Conservation (phyloP, 2,329 filamentous ascomycete species). For the Aquanectria penicillioides region DNA sequence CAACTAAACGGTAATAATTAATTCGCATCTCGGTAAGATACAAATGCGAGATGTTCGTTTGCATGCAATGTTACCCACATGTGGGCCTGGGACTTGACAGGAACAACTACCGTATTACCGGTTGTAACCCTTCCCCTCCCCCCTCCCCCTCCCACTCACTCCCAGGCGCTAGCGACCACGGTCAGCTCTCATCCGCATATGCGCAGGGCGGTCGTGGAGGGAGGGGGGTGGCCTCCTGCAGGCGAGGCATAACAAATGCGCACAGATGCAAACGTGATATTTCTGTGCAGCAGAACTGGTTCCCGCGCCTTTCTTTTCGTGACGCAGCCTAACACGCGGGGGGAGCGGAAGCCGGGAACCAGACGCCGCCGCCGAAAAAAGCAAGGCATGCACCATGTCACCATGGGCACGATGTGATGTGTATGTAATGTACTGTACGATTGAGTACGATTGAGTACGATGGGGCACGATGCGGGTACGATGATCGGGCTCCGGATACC, state of each 20-base stretch:
- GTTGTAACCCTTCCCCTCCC: too few species aligned
- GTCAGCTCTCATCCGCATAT: conserved; percentile 6
- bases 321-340: conserved; percentile 2
- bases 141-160: too few species aligned
- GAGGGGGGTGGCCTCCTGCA: neutral
- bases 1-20: too few species aligned
- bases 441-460: too few species aligned
- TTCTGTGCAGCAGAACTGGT: neutral
- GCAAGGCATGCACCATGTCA: neutral
- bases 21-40: neutral
- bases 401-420: too few species aligned
- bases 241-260: conserved; percentile 2
- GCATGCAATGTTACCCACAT: neutral
- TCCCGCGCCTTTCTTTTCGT: neutral
- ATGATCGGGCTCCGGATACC: too few species aligned
- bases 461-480: too few species aligned
- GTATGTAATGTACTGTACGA: too few species aligned
- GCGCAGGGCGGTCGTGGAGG: too few species aligned
- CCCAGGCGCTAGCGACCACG: too few species aligned
- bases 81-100: neutral
- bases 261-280: conserved; percentile 8
- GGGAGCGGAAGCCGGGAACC: conserved; percentile 3
- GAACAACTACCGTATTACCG: too few species aligned
- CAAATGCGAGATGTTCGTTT: neutral
- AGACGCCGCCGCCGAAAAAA: neutral